Percentiles rank a stretch among this genome's conserved stretches.
Conservation (phyloP, 768 basidiomycete genomes). For the Auricularia heimuer region DNA sequence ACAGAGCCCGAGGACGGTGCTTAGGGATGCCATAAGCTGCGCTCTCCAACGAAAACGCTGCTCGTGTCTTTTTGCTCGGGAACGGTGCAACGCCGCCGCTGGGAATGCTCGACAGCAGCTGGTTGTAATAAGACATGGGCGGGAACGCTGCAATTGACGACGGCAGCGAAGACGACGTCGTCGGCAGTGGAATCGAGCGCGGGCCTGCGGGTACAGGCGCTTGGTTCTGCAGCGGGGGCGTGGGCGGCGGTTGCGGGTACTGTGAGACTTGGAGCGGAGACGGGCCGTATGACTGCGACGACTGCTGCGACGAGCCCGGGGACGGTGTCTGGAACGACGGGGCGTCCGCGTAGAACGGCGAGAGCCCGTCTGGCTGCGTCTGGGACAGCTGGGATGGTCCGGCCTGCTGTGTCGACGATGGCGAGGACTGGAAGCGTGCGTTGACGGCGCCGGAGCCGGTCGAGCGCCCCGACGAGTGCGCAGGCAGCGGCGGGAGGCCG, state of each 20-base stretch:
- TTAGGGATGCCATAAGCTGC: conserved; percentile 86
- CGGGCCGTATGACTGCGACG: not conserved
- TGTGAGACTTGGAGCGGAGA: not conserved
- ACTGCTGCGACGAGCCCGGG: not conserved
- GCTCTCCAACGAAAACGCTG: conserved; percentile 37
- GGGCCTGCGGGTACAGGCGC: not conserved
- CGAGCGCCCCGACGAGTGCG: not conserved
- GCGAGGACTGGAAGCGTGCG: not conserved
- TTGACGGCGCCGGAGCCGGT: not conserved
- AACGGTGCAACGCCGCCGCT: not conserved
- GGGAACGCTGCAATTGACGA: not conserved
- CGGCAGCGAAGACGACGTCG: not conserved
- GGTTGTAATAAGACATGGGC: not conserved
- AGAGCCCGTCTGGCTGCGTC: not conserved
- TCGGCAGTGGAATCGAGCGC: not conserved
- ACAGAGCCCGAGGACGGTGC: conserved; percentile 13
- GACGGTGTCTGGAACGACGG: not conserved
- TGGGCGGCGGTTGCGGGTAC: not conserved
- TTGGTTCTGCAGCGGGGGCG: not conserved
- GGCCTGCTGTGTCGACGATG: not conserved
- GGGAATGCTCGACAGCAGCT: not conserved
- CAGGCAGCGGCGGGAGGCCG: not conserved
- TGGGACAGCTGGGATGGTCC: not conserved
- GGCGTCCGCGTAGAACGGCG: not conserved
- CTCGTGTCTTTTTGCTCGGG: not conserved